Evolutionary conservation across 805 yeast genomes (phyloP).

Genomic region (Zygoascus ofunaensis): DNA sequence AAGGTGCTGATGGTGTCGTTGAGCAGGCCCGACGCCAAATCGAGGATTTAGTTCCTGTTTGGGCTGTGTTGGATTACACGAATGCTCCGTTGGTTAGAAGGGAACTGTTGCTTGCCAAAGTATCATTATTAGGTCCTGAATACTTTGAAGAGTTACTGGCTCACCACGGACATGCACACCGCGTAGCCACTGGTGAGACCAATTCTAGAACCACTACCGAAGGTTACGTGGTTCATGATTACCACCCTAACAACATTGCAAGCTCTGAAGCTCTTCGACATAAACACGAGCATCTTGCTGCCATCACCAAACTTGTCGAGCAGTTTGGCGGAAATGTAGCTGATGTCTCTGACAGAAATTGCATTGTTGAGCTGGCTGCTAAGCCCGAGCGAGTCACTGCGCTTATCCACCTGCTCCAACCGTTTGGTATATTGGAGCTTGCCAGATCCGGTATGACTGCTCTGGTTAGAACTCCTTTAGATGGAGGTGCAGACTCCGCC

Average conservation of each 20-base stretch:
- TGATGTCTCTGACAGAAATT: constrained; percentile 87
- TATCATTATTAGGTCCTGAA: constrained; percentile 94
- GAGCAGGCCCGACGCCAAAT: constrained; percentile 98
- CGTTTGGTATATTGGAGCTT: constrained; percentile 92
- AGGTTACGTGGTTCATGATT: constrained; percentile 33
- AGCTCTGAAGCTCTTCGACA: constrained; percentile 90
- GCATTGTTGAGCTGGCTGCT: constrained; percentile 88
- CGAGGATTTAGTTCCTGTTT: constrained; percentile 95
- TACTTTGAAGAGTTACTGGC: constrained; percentile 90
- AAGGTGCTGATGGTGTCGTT: constrained; percentile 90
- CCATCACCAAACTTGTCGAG: constrained; percentile 66
- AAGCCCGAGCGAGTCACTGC: constrained; percentile 85
- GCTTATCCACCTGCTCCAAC: constrained; percentile 81
- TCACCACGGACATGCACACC: constrained; percentile 50
- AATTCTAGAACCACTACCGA: constrained; percentile 25
- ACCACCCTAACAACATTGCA: constrained; percentile 83
- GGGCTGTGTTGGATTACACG: constrained; percentile 93
- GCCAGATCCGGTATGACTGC: constrained; percentile 99
- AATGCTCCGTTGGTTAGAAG: constrained; percentile 83
- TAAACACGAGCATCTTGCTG: constrained; percentile 81
- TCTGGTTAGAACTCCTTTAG: constrained; percentile 87
- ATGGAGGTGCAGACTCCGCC: constrained; percentile 36
- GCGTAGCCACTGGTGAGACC: constrained; percentile 29
- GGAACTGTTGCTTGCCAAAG: constrained; percentile 84
- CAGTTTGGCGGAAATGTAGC: constrained; percentile 92